Conservation (phyloP, 2,329 filamentous ascomycete genomes). For the Trichothecium sympodiale region DNA sequence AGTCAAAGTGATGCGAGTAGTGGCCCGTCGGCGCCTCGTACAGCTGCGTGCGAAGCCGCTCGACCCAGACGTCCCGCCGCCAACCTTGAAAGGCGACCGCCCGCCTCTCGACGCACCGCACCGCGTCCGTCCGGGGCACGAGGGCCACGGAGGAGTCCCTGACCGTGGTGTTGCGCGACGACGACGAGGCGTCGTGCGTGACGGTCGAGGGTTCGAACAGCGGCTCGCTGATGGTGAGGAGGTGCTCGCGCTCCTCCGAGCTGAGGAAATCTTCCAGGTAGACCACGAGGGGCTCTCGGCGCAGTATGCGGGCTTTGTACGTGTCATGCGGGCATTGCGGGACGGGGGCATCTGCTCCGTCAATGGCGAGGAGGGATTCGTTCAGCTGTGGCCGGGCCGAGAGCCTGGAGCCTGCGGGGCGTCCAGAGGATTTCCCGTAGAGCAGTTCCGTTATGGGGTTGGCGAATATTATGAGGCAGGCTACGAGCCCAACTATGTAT, state of each 20-base stretch:
- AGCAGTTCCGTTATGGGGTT: conserved; percentile 30
- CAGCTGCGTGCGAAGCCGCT: conserved; percentile 39
- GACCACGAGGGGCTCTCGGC: conserved; percentile 37
- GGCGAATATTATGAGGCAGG: conserved; percentile 24
- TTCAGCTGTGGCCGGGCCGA: conserved; percentile 35
- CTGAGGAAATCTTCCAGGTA: conserved; percentile 42
- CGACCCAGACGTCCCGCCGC: conserved; percentile 40
- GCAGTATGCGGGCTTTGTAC: conserved; percentile 36
- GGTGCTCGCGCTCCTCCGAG: conserved; percentile 29
- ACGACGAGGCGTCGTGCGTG: conserved; percentile 32
- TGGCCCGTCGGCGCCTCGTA: conserved; percentile 32
- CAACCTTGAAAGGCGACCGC: conserved; percentile 39
- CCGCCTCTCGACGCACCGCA: conserved; percentile 36
- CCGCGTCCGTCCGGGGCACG: conserved; percentile 31
- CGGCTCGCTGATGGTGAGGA: conserved; percentile 38
- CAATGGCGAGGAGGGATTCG: conserved; percentile 38
- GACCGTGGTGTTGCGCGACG: conserved; percentile 28
- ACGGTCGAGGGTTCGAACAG: conserved; percentile 39
- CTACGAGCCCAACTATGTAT: conserved; percentile 8
- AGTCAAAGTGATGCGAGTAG: conserved; percentile 45
- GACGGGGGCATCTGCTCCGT: conserved; percentile 23
- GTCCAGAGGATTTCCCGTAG: too few species aligned
- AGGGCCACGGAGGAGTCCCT: conserved; percentile 42
- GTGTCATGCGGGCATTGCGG: conserved; percentile 26
- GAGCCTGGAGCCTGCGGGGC: too few species aligned